Conservation (phyloP, 768 basidiomycete species). For the Hypholoma sublateritium region DNA sequence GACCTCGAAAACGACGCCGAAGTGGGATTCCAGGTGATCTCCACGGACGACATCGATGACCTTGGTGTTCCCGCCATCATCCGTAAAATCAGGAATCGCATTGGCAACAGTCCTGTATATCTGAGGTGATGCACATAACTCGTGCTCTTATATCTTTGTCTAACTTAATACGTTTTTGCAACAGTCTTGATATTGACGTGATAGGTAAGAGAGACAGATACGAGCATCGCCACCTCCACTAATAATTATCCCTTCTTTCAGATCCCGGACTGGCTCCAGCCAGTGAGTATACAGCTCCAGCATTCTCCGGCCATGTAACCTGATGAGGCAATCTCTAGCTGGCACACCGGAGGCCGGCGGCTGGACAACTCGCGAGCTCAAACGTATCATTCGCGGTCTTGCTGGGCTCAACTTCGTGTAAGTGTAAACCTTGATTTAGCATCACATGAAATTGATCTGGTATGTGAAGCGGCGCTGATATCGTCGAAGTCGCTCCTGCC, state of each 20-base stretch:
- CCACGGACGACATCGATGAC: slow-evolving; percentile 83
- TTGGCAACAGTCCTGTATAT: slow-evolving; percentile 77
- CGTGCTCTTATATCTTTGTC: neutral
- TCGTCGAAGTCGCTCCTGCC: slow-evolving; percentile 74
- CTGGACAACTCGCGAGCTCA: slow-evolving; percentile 82
- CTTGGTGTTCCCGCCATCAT: slow-evolving; percentile 71
- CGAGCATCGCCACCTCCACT: neutral
- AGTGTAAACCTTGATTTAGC: slow-evolving; percentile 18
- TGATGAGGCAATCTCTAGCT: slow-evolving; percentile 38
- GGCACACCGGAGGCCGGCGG: slow-evolving; percentile 86
- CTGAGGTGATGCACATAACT: slow-evolving; percentile 50
- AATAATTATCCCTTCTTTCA: slow-evolving; percentile 8
- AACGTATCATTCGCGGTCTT: slow-evolving; percentile 77
- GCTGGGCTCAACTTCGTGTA: slow-evolving; percentile 81
- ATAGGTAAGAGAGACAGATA: slow-evolving; percentile 46
- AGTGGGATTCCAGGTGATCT: slow-evolving; percentile 79
- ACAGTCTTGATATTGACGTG: slow-evolving; percentile 84
- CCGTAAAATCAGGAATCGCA: slow-evolving; percentile 63
- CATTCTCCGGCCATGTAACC: neutral
- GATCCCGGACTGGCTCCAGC: slow-evolving; percentile 82
- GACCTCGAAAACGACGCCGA: slow-evolving; percentile 70
- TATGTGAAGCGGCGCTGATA: slow-evolving; percentile 56
- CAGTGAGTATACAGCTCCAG: slow-evolving; percentile 43
- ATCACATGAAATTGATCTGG: neutral
- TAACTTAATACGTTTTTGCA: neutral